These are phyloP conservation scores for Diplodia mutila DNA, from an alignment of 2,329 filamentous ascomycete species.

Conservation along the genomic window DNA sequence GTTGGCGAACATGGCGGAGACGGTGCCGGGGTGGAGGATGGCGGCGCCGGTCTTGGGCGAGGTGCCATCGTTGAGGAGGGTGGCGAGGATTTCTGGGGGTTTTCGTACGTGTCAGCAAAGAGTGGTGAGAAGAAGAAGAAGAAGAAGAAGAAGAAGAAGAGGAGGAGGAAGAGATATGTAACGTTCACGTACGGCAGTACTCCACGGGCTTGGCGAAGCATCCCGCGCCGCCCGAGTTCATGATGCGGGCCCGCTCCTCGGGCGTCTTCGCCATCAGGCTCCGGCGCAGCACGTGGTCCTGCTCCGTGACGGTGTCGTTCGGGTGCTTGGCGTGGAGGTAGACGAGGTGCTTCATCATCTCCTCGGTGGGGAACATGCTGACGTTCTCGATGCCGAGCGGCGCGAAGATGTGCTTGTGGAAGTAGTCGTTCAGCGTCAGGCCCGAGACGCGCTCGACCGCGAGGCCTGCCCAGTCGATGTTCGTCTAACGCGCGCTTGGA, in stretches of 20 bases:
- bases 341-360: constrained; percentile 60
- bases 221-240: constrained; percentile 66
- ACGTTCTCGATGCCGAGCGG: constrained; percentile 55
- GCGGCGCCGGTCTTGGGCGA: constrained; percentile 59
- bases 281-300: constrained; percentile 57
- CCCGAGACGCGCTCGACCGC: constrained; percentile 51
- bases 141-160: background rate
- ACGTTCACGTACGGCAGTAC: constrained; percentile 56
- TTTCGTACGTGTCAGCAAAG: too few species aligned
- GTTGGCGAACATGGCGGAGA: constrained; percentile 68
- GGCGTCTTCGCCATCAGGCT: constrained; percentile 51
- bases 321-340: constrained; percentile 59
- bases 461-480: constrained; percentile 56
- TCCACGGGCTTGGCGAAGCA: constrained; percentile 63
- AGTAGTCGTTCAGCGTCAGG: constrained; percentile 49
- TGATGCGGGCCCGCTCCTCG: constrained; percentile 50
- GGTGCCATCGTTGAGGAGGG: constrained; percentile 66
- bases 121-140: background rate
- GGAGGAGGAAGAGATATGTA: background rate
- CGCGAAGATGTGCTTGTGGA: constrained; percentile 51
- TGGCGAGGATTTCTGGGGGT: constrained; percentile 59
- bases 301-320: constrained; percentile 43
- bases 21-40: constrained; percentile 61
- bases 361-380: constrained; percentile 59
- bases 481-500: too few species aligned